Conservation (phyloP, 768 basidiomycete species). For the Rhizopogon sp. region DNA sequence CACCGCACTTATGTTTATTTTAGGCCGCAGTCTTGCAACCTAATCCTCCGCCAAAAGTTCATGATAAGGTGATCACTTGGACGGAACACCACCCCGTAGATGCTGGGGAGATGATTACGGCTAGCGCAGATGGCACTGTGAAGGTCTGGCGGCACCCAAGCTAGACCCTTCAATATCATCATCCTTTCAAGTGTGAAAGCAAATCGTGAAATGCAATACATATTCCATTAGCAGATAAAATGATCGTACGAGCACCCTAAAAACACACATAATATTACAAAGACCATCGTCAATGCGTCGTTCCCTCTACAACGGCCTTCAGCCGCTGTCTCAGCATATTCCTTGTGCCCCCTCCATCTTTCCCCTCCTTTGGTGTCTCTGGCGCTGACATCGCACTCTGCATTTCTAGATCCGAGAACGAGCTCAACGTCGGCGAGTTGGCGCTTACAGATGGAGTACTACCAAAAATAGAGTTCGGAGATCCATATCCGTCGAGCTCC, state of each 20-base stretch:
- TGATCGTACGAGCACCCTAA: neutral
- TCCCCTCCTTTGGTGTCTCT: slow-evolving; percentile 15
- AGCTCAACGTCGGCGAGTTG: slow-evolving; percentile 23
- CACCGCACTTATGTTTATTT: slow-evolving; percentile 2
- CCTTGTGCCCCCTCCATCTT: slow-evolving; percentile 6
- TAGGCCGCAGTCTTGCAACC: slow-evolving; percentile 70
- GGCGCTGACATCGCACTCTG: slow-evolving; percentile 18
- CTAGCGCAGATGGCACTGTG: slow-evolving; percentile 86
- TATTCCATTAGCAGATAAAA: neutral
- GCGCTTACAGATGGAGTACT: slow-evolving; percentile 15
- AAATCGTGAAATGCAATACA: neutral
- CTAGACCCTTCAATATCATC: neutral
- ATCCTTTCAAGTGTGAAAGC: neutral
- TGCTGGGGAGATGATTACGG: slow-evolving; percentile 78
- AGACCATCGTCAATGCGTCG: slow-evolving; percentile 12
- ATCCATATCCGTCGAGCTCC: neutral
- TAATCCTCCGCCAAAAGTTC: slow-evolving; percentile 72
- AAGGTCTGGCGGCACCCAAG: slow-evolving; percentile 76
- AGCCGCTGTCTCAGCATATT: slow-evolving; percentile 24
- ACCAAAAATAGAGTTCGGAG: slow-evolving; percentile 13
- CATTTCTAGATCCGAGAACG: slow-evolving; percentile 21
- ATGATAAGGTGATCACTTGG: slow-evolving; percentile 87
- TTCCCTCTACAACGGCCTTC: slow-evolving; percentile 25
- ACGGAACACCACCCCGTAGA: slow-evolving; percentile 85
- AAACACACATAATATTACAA: slow-evolving; percentile 14